These are phyloP conservation scores for Ceratocystiopsis minuta DNA, from an alignment of 2,329 filamentous ascomycete species.

Conservation along the genomic window DNA sequence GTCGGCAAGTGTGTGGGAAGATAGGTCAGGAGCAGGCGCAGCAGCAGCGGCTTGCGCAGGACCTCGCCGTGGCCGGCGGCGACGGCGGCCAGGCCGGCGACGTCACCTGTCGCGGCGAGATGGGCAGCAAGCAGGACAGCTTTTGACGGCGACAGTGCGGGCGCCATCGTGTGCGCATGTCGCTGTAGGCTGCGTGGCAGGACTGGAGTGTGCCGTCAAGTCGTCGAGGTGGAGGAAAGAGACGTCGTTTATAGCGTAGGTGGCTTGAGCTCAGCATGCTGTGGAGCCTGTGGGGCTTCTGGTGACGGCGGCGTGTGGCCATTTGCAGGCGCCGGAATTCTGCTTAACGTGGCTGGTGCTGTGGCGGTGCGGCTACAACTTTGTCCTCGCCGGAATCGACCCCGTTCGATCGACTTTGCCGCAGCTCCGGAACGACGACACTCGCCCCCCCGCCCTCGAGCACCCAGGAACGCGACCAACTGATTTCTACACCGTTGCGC, in stretches of 20 bases:
- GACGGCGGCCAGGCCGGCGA: slow-evolving; percentile 42
- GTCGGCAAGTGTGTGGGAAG: slow-evolving; percentile 55
- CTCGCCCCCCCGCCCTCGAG: no score
- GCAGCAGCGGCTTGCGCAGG: slow-evolving; percentile 43
- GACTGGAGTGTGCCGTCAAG: no score
- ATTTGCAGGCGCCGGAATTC: slow-evolving; percentile 9
- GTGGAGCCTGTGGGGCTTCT: no score
- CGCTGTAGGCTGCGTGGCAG: neutral
- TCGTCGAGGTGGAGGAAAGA: neutral
- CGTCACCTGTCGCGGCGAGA: slow-evolving; percentile 46
- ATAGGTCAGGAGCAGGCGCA: slow-evolving; percentile 59
- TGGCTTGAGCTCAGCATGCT: no score
- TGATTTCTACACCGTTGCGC: no score
- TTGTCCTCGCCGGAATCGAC: neutral
- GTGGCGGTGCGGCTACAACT: slow-evolving; percentile 2
- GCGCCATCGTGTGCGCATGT: slow-evolving; percentile 4
- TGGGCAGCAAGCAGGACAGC: slow-evolving; percentile 56
- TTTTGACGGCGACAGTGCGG: slow-evolving; percentile 44
- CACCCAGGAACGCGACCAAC: no score
- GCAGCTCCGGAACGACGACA: slow-evolving; percentile 1
- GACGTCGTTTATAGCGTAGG: neutral
- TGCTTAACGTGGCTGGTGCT: slow-evolving; percentile 9
- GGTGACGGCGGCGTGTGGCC: neutral
- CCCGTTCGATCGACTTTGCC: neutral
- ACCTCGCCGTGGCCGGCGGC: slow-evolving; percentile 36